Conservation (phyloP, 495 filamentous ascomycete species). For the Neurospora sp. region DNA sequence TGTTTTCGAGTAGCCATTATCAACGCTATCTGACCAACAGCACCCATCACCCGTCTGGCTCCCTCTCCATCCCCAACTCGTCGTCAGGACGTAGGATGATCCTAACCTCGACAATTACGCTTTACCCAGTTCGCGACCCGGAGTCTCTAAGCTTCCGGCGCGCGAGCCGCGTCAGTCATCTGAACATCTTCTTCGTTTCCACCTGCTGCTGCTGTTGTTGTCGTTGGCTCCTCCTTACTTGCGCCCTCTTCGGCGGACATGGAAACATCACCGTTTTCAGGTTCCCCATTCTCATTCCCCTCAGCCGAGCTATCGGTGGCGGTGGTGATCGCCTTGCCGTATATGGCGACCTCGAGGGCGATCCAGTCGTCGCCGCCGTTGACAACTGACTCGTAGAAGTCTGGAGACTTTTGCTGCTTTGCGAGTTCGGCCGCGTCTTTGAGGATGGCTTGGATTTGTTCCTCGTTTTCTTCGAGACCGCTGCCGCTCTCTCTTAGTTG, state of each 20-base stretch:
- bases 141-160: not conserved
- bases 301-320: not conserved
- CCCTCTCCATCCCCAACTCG: not conserved
- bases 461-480: slow-evolving; percentile 38
- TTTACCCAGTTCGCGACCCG: not conserved
- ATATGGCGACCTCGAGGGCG: not conserved
- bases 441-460: slow-evolving; percentile 49
- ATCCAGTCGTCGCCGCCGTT: slow-evolving; percentile 60
- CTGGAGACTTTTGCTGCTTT: slow-evolving; percentile 50
- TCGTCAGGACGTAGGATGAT: not conserved
- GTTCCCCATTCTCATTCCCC: not conserved
- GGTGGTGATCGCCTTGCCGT: not conserved
- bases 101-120: not conserved
- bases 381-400: slow-evolving; percentile 55
- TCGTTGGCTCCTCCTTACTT: not conserved
- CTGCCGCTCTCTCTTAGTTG: slow-evolving; percentile 45
- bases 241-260: not conserved
- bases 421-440: slow-evolving; percentile 54
- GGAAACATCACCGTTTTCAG: not conserved
- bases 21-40: not conserved
- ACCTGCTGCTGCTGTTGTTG: not conserved
- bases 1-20: not conserved
- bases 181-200: not conserved
- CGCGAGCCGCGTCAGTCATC: not conserved
- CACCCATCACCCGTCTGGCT: not conserved